Evolutionary conservation across 148 eudicot genomes (phyloP).

Genomic region (Simmondsia chinensis): DNA sequence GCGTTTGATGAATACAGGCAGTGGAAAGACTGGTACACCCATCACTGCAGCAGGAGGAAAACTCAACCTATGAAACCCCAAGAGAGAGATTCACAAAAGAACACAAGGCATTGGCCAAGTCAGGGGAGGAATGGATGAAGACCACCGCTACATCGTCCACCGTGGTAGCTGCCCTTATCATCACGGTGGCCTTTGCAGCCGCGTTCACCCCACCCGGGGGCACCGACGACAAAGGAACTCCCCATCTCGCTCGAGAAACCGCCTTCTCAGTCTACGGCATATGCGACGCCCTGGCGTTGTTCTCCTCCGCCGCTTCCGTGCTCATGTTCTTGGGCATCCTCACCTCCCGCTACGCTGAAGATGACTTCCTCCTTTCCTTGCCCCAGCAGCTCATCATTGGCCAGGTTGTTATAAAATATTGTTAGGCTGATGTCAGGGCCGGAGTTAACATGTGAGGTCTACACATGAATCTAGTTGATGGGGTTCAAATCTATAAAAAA

Average conservation of each 20-base stretch:
- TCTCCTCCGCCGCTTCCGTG: constrained; percentile 17
- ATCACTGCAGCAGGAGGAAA: constrained; percentile 7
- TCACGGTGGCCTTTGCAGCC: constrained; percentile 17
- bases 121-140: constrained; percentile 21
- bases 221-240: constrained; percentile 9
- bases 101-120: constrained; percentile 12
- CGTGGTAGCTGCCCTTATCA: constrained; percentile 15
- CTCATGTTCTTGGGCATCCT: constrained; percentile 26
- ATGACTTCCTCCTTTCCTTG: constrained; percentile 14
- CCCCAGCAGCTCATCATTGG: constrained; percentile 21
- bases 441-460: too few species aligned
- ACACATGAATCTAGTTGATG: too few species aligned
- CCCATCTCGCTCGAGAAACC: not conserved
- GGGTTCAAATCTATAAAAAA: too few species aligned
- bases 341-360: constrained; percentile 21
- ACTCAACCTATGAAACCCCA: constrained; percentile 3
- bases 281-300: constrained; percentile 16
- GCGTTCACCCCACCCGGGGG: constrained; percentile 19
- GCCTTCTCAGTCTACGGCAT: constrained; percentile 13
- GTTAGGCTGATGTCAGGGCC: too few species aligned
- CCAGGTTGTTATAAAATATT: too few species aligned
- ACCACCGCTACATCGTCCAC: constrained; percentile 15
- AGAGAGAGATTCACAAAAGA: constrained; percentile 9
- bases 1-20: constrained; percentile 1
- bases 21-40: constrained; percentile 12